Evolutionary conservation across 371 early-diverging fungal species (phyloP).

Genomic region (Zychaea mexicana): DNA sequence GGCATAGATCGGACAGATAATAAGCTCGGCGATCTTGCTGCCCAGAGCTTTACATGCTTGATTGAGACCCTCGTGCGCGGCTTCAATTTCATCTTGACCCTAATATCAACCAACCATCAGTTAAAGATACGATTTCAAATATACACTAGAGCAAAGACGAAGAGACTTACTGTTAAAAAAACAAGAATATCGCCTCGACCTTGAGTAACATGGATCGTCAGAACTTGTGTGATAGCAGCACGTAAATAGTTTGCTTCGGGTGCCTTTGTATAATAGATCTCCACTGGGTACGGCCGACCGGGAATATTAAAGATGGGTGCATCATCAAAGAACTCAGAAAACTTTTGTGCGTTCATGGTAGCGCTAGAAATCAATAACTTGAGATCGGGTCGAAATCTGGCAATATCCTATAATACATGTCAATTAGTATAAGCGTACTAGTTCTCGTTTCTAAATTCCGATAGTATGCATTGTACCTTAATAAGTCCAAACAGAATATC

Average conservation of each 20-base stretch:
- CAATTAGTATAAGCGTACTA: constrained; percentile 26
- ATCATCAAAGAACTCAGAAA: constrained; percentile 93
- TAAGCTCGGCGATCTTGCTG: constrained; percentile 87
- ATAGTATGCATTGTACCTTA: constrained; percentile 54
- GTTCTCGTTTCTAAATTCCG: constrained; percentile 33
- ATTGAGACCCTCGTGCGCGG: constrained; percentile 81
- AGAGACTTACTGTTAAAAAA: constrained; percentile 83
- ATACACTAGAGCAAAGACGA: neutral
- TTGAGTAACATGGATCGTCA: constrained; percentile 95
- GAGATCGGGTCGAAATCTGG: constrained; percentile 90
- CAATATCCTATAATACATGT: constrained; percentile 68
- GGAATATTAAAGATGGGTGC: constrained; percentile 96
- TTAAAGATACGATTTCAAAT: neutral
- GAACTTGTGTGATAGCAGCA: constrained; percentile 93
- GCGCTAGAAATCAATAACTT: constrained; percentile 99
- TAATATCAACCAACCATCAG: constrained; percentile 7
- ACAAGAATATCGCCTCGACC: constrained; percentile 95
- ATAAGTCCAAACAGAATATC: constrained; percentile 98
- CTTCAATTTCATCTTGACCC: constrained; percentile 99
- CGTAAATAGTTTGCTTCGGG: constrained; percentile 98
- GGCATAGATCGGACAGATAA: constrained; percentile 95
- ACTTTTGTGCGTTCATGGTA: constrained; percentile 97
- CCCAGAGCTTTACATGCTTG: constrained; percentile 86
- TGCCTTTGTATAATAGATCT: constrained; percentile 93
- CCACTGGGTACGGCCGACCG: constrained; percentile 93